Conservation (phyloP, 495 filamentous ascomycete genomes). For the Annulohypoxylon nitens region DNA sequence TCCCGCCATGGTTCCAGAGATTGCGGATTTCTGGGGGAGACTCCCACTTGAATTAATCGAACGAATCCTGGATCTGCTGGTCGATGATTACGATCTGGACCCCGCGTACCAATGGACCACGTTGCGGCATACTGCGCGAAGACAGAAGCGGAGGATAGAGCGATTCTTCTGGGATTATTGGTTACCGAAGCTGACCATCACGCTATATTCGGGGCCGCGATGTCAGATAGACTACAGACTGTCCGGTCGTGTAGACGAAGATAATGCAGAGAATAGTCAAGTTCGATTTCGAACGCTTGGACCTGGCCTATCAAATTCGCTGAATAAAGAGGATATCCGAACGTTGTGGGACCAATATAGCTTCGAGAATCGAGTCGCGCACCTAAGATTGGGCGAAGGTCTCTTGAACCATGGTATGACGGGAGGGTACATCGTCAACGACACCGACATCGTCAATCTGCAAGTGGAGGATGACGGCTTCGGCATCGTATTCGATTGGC, state of each 20-base stretch:
- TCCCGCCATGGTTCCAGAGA: conserved; percentile 20
- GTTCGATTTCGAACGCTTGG: conserved; percentile 33
- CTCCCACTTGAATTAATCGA: conserved; percentile 42
- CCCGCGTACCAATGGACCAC: conserved; percentile 46
- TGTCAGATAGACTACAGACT: conserved; percentile 43
- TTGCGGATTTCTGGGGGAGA: conserved; percentile 35
- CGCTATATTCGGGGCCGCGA: conserved; percentile 38
- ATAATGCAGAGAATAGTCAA: conserved; percentile 6
- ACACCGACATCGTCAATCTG: conserved; percentile 37
- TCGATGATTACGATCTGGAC: conserved; percentile 40
- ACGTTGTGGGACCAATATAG: conserved; percentile 38
- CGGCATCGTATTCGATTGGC: conserved; percentile 36
- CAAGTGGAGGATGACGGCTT: conserved; percentile 37
- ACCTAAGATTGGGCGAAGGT: conserved; percentile 39
- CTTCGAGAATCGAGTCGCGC: conserved; percentile 40
- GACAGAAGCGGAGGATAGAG: conserved; percentile 41
- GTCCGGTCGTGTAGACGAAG: background rate
- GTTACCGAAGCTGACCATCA: conserved; percentile 41
- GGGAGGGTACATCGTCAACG: conserved; percentile 40
- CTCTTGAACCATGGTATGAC: conserved; percentile 39
- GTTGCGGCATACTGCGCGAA: conserved; percentile 28
- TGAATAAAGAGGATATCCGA: conserved; percentile 30
- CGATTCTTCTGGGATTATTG: conserved; percentile 37
- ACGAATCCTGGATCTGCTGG: conserved; percentile 41
- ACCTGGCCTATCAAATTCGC: conserved; percentile 9